phyloP scores from a whole-genome alignment of 371 early-diverging fungal species.

The Syncephalis plumigaleata region DNA sequence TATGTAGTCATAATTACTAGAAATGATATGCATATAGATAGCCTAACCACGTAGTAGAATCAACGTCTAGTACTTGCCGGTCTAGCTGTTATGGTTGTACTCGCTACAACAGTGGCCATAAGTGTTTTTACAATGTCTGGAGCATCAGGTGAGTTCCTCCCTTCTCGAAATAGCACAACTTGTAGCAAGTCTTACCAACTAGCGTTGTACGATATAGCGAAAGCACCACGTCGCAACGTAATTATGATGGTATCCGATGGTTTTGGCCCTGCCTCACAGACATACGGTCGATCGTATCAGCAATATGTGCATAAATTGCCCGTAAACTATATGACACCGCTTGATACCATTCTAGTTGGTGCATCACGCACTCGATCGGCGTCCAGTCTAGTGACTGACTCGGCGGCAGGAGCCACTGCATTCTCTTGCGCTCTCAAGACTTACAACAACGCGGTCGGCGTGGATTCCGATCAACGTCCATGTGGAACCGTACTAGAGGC shows the following conservation, averaged over 20 bases:
- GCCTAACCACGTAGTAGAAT: too few species aligned
- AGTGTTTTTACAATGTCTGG: too few species aligned
- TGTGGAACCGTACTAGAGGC: constrained; percentile 91
- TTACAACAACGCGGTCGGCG: constrained; percentile 79
- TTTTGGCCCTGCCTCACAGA: constrained; percentile 87
- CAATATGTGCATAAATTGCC: constrained; percentile 29
- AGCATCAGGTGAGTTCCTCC: too few species aligned
- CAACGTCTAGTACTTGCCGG: too few species aligned
- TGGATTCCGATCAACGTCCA: constrained; percentile 36
- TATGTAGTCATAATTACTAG: too few species aligned
- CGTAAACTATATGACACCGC: constrained; percentile 24
- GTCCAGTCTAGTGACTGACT: constrained; percentile 73
- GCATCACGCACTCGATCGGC: constrained; percentile 71
- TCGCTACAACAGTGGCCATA: too few species aligned
- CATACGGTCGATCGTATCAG: constrained; percentile 66
- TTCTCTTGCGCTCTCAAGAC: constrained; percentile 71
- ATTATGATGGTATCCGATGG: constrained; percentile 90
- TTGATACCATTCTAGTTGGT: constrained; percentile 78
- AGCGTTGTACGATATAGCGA: neutral
- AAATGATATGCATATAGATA: too few species aligned
- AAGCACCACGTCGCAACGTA: constrained; percentile 34
- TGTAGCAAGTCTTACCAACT: too few species aligned
- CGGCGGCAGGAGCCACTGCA: constrained; percentile 92
- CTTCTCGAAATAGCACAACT: too few species aligned
- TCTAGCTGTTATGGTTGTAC: too few species aligned